These are phyloP conservation scores for Forsythia viridissima DNA, from an alignment of 257 asterid species.

Conservation along the genomic window DNA sequence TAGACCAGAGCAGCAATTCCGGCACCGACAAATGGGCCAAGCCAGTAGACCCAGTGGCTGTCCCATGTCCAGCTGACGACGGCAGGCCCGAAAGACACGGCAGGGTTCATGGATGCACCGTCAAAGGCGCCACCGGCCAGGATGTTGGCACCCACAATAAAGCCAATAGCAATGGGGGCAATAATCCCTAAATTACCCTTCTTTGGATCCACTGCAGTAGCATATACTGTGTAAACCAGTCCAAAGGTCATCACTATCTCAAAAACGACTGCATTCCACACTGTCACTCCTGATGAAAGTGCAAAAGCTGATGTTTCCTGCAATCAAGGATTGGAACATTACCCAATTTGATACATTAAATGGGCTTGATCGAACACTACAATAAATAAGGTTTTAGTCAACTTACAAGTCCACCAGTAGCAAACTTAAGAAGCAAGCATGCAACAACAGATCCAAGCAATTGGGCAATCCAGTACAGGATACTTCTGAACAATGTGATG, in stretches of 20 bases:
- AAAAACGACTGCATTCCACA: constrained; percentile 4
- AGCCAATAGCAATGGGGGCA: constrained; percentile 14
- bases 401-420: constrained; percentile 14
- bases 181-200: constrained; percentile 6
- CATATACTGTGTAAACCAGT: not conserved
- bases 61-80: constrained; percentile 16
- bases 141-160: constrained; percentile 18
- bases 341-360: not conserved
- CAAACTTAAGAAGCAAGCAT: constrained; percentile 4
- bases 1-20: constrained; percentile 11
- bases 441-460: constrained; percentile 7
- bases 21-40: constrained; percentile 17
- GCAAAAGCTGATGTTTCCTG: constrained; percentile 13
- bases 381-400: not conserved
- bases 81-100: constrained; percentile 3
- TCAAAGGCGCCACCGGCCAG: constrained; percentile 15
- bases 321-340: not conserved
- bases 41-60: constrained; percentile 20
- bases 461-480: constrained; percentile 11
- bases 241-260: constrained; percentile 17
- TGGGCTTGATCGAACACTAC: not conserved
- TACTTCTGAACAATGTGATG: constrained; percentile 8
- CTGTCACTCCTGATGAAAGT: constrained; percentile 2
- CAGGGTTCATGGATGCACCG: constrained; percentile 16
- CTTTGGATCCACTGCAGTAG: constrained; percentile 2